phyloP scores from a whole-genome alignment of 192 early-diverging fungal species.

The Backusella australiensis region DNA sequence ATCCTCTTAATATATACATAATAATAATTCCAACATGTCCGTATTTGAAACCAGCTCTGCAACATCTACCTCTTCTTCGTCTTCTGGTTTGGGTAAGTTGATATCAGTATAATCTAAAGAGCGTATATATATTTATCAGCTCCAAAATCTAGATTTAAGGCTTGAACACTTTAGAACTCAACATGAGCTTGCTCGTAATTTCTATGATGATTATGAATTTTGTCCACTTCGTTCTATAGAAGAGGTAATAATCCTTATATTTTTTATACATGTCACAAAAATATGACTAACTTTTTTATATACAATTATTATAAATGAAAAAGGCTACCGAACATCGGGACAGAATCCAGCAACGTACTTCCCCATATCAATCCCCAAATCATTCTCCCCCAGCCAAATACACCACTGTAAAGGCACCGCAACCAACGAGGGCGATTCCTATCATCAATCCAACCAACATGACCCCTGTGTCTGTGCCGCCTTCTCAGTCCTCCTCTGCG shows the following conservation, averaged over 20 bases:
- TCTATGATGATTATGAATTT: constrained; percentile 58
- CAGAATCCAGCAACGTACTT: constrained; percentile 15
- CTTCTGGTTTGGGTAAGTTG: not conserved
- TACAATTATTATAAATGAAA: not conserved
- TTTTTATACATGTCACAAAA: not conserved
- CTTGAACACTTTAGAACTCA: constrained; percentile 48
- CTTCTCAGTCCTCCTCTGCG: not conserved
- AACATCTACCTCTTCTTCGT: not conserved
- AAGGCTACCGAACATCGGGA: constrained; percentile 16
- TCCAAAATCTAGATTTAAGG: not conserved
- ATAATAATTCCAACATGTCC: not conserved
- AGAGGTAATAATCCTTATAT: constrained; percentile 35
- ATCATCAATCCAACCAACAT: constrained; percentile 51
- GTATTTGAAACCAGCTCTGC: not conserved
- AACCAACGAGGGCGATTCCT: constrained; percentile 36
- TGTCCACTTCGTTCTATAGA: constrained; percentile 49
- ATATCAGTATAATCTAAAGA: not conserved
- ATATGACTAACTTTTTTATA: constrained; percentile 3
- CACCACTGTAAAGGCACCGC: not conserved
- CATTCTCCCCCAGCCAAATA: constrained; percentile 15
- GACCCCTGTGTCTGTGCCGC: constrained; percentile 39
- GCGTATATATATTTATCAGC: not conserved
- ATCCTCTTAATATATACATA: not conserved
- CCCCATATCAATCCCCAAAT: constrained; percentile 11
- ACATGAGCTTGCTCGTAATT: constrained; percentile 50